Evolutionary conservation across 345 rosid genomes (phyloP).

Genomic region (Lumnitzera littorea): DNA sequence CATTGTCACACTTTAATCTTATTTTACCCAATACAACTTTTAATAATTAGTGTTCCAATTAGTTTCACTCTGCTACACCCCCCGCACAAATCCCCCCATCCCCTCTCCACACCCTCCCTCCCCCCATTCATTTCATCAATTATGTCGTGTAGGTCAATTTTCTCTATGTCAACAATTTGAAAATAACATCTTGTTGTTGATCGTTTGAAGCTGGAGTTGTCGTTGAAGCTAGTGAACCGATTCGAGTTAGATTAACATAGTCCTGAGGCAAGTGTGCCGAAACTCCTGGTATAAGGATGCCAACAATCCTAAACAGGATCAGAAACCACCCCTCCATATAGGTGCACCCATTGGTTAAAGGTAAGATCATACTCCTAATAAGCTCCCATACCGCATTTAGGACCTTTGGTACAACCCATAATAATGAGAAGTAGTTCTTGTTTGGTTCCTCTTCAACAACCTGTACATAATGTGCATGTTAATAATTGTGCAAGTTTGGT

Average conservation of each 20-base stretch:
- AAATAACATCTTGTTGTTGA: no score
- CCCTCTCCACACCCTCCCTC: no score
- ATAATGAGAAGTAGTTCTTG: slow-evolving; percentile 41
- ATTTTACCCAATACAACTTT: no score
- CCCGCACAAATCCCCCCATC: no score
- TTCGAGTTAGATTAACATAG: slow-evolving; percentile 40
- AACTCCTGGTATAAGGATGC: slow-evolving; percentile 47
- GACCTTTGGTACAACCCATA: slow-evolving; percentile 18
- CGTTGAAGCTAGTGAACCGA: slow-evolving; percentile 25
- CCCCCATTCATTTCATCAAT: no score
- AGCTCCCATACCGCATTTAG: slow-evolving; percentile 36
- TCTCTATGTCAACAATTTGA: no score
- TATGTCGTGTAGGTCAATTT: no score
- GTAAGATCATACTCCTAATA: slow-evolving; percentile 45
- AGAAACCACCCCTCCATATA: slow-evolving; percentile 48
- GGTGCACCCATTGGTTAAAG: slow-evolving; percentile 28
- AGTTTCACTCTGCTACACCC: no score
- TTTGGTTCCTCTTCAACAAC: slow-evolving; percentile 39
- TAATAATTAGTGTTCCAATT: no score
- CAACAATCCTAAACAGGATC: slow-evolving; percentile 30
- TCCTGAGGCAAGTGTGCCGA: slow-evolving; percentile 54
- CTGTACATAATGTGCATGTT: slow-evolving; percentile 11
- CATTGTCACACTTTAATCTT: no score
- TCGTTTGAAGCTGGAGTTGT: no score
- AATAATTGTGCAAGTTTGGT: no score